Evolutionary conservation across 2,329 filamentous ascomycete species (phyloP).

Genomic region (Alternaria solani): DNA sequence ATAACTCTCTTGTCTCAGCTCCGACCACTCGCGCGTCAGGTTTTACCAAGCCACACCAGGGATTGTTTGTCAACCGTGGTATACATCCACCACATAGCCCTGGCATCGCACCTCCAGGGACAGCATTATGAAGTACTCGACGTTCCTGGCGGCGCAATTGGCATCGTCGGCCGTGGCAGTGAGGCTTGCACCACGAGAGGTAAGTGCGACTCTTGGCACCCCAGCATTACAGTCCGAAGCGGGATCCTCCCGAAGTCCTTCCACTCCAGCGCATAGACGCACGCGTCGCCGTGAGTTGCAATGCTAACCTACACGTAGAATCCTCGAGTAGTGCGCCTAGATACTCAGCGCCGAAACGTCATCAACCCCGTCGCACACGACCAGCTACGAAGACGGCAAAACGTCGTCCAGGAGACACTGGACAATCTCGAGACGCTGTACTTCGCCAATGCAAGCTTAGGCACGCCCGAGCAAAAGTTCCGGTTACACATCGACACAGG

Average conservation of each 20-base stretch:
- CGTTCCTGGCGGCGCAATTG: slow-evolving; percentile 40
- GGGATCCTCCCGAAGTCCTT: slow-evolving; percentile 19
- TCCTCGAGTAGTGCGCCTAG: slow-evolving; percentile 59
- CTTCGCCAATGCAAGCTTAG: slow-evolving; percentile 65
- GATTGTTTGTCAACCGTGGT: not conserved
- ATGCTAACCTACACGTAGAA: slow-evolving; percentile 35
- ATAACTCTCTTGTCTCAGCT: slow-evolving; percentile 6
- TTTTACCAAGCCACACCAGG: slow-evolving; percentile 11
- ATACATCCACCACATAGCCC: slow-evolving; percentile 18
- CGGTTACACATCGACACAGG: slow-evolving; percentile 69
- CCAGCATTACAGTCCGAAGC: slow-evolving; percentile 23
- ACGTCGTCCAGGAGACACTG: slow-evolving; percentile 58
- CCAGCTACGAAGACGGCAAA: slow-evolving; percentile 51
- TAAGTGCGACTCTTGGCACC: slow-evolving; percentile 43
- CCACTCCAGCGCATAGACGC: slow-evolving; percentile 1
- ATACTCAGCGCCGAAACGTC: slow-evolving; percentile 60
- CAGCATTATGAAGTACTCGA: slow-evolving; percentile 42
- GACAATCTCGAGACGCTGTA: slow-evolving; percentile 69
- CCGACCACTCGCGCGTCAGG: slow-evolving; percentile 27
- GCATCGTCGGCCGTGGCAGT: slow-evolving; percentile 40
- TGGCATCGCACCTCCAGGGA: not conserved
- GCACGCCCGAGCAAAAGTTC: slow-evolving; percentile 64
- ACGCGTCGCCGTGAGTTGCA: not conserved
- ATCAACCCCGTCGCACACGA: slow-evolving; percentile 58
- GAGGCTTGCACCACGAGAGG: slow-evolving; percentile 43